Conservation (phyloP, 495 filamentous ascomycete species). For the Aspergillus indologenus region DNA sequence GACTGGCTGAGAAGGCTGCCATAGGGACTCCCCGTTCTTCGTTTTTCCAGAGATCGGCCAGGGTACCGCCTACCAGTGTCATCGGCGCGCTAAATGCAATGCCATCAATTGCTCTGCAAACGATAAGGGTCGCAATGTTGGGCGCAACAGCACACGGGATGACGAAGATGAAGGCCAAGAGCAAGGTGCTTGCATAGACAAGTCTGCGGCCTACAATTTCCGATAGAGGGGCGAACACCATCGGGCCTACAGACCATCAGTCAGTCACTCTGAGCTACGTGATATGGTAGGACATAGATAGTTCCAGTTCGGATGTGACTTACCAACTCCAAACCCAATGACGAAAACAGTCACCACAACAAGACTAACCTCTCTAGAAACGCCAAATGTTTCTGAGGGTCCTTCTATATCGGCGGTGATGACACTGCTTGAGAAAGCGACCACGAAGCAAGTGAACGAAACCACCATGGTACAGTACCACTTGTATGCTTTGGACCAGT, state of each 20-base stretch:
- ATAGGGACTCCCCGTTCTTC: conserved; percentile 81
- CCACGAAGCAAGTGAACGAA: conserved; percentile 60
- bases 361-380: conserved; percentile 64
- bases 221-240: conserved; percentile 75
- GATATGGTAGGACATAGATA: background rate
- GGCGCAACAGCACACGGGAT: conserved; percentile 73
- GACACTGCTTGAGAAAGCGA: conserved; percentile 62
- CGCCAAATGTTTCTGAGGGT: conserved; percentile 56
- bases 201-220: conserved; percentile 67
- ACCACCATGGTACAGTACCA: conserved; percentile 66
- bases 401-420: conserved; percentile 65
- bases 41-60: conserved; percentile 79
- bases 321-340: conserved; percentile 73
- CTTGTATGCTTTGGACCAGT: conserved; percentile 57
- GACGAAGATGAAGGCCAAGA: conserved; percentile 68
- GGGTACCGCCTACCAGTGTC: conserved; percentile 75
- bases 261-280: conserved; percentile 15
- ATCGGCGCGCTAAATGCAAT: conserved; percentile 82
- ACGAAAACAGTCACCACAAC: conserved; percentile 72
- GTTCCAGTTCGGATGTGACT: conserved; percentile 14
- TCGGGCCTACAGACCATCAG: conserved; percentile 54
- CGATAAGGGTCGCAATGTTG: conserved; percentile 71
- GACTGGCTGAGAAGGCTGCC: conserved; percentile 80
- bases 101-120: conserved; percentile 70
- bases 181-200: conserved; percentile 56